phyloP scores from a whole-genome alignment of 139 green algal species.

The Pleodorina starrii region DNA sequence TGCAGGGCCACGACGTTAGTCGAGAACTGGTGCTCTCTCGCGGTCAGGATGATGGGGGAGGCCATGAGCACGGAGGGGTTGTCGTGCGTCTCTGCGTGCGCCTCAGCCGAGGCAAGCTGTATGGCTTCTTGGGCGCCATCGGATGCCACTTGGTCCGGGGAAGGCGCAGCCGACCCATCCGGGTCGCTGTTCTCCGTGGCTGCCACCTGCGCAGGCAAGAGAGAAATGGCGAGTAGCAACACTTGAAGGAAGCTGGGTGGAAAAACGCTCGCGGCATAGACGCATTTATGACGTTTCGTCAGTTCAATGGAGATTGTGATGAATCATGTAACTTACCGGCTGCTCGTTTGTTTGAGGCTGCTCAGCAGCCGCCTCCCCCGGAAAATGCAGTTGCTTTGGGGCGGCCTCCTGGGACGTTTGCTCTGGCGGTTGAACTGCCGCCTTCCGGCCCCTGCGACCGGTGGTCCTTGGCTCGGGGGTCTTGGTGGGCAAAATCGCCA shows the following conservation, averaged over 20 bases:
- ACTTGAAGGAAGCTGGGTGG: too few relatives aligned
- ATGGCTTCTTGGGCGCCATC: background rate
- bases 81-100: background rate
- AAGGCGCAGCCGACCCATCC: background rate
- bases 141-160: background rate
- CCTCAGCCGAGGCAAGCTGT: background rate
- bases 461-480: constrained; percentile 16
- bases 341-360: background rate
- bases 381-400: constrained; percentile 14
- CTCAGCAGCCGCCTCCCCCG: background rate
- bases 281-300: too few relatives aligned
- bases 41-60: background rate
- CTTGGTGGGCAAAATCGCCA: background rate
- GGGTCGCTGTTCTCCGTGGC: background rate
- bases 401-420: background rate
- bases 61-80: constrained; percentile 25
- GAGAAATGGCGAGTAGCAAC: too few relatives aligned
- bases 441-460: background rate
- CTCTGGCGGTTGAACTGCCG: background rate
- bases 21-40: background rate
- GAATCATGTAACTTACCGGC: background rate
- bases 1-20: background rate
- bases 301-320: too few relatives aligned
- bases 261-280: too few relatives aligned
- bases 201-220: too few relatives aligned